Evolutionary conservation across 1,284 basidiomycete species (phyloP).

Genomic region (Coriolopsis trogii): DNA sequence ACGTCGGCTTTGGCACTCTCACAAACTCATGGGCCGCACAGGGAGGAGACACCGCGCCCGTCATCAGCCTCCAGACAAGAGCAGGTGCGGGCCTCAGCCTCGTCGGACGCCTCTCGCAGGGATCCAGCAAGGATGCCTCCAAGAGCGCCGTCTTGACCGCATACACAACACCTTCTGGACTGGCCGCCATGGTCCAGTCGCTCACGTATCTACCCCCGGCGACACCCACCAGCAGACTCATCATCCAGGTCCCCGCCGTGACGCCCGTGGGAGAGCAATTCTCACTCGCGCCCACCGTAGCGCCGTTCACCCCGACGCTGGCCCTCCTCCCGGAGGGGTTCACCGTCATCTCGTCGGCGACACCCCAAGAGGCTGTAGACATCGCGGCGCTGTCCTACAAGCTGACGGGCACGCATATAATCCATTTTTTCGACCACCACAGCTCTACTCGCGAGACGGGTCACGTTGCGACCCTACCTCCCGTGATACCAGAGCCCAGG

Average conservation of each 20-base stretch:
- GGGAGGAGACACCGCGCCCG: constrained; percentile 48
- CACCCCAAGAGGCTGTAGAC: constrained; percentile 78
- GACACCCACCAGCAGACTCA: constrained; percentile 63
- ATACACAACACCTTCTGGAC: constrained; percentile 75
- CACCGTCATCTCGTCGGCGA: constrained; percentile 81
- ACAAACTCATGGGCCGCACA: constrained; percentile 60
- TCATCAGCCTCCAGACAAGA: constrained; percentile 81
- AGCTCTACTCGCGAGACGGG: constrained; percentile 72
- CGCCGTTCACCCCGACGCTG: constrained; percentile 64
- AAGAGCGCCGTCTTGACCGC: constrained; percentile 68
- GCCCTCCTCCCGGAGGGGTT: constrained; percentile 68
- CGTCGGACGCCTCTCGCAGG: constrained; percentile 80
- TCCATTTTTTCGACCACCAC: constrained; percentile 82
- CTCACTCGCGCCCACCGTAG: constrained; percentile 71
- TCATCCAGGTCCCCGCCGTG: constrained; percentile 78
- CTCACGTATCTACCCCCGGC: constrained; percentile 67
- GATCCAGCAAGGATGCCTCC: constrained; percentile 66
- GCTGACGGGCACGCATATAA: constrained; percentile 62
- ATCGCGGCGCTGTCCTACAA: constrained; percentile 71
- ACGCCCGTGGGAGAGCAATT: constrained; percentile 69
- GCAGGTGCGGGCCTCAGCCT: constrained; percentile 85
- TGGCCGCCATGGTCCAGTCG: constrained; percentile 78
- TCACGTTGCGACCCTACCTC: constrained; percentile 42
- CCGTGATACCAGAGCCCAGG: constrained; percentile 33
- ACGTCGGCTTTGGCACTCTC: constrained; percentile 73